Base-by-base conservation (phyloP, 139 green algal species). In the Asterochloris sp. region DNA sequence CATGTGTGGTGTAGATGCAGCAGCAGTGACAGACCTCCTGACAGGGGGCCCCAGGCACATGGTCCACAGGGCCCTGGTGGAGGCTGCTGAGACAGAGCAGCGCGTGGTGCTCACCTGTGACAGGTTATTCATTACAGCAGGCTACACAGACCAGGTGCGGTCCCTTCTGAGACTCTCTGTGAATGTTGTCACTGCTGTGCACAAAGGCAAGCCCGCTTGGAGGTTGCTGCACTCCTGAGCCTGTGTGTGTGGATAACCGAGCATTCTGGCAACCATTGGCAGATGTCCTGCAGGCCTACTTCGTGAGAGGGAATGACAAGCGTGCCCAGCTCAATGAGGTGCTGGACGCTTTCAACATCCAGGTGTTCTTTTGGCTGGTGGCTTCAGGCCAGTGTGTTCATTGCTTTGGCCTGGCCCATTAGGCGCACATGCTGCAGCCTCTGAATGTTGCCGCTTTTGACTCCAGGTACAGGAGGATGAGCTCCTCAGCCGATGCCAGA, bases 21-120 rank as follows among this genome's bases (percentile, higher is more conserved):
- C 82, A 60, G 78, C 74, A 47, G 74, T 78, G 27, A 54, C 66
- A 74, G 19, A 24, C 47, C 28, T 66, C 24, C 47, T 68, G 84
- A 75, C 80, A 78, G 17, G 29, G 77, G 15, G 73, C 71, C 38
- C 38, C 10, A 80, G 86, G 1, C 83, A 87, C 66, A 47, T 77
- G 2, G 74, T 87, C 13, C 83, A 87, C 73, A 83, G 85, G 81
- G 81, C 27, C 0, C 64, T 93, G 77, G 85, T 87, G n/a, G 85
- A 90, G 63, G 63, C 60, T 1, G 86, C 84, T 10, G 81, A 90
- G 69, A 62, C 13, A 24, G 83, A 93, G 66, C 74, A 78, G 62
- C 82, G 89, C 23, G 81, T 93, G 23, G 73, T 93, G 24, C 83
- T 93, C 0, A 93, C 89, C 10, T 74, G 79, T 15, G 89, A 93